Conservation (phyloP, 108 stramenopile species). For the Epipyxis sp. region DNA sequence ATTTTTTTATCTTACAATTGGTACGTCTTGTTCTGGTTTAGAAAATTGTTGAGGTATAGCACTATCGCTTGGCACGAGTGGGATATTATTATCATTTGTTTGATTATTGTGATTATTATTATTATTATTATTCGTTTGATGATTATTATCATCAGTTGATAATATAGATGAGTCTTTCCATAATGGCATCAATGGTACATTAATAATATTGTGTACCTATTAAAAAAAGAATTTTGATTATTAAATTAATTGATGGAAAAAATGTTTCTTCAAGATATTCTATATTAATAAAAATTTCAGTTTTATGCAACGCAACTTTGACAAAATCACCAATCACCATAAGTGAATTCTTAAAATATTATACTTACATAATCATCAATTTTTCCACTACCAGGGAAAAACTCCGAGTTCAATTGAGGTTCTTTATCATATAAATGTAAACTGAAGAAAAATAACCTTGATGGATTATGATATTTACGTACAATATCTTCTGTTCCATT, state of each 20-base stretch:
- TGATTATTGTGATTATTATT: neutral
- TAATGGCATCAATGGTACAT: slow-evolving; percentile 83
- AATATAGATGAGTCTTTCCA: slow-evolving; percentile 53
- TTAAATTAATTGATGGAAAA: too few species aligned
- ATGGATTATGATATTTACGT: slow-evolving; percentile 72
- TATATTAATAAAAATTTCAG: too few species aligned
- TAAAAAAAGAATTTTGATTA: too few species aligned
- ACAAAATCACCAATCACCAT: neutral
- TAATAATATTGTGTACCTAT: slow-evolving; percentile 82
- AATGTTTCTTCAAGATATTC: too few species aligned
- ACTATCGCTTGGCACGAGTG: too few species aligned
- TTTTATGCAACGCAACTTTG: too few species aligned
- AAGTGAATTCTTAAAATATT: neutral
- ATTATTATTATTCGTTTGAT: neutral
- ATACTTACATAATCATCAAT: slow-evolving; percentile 63
- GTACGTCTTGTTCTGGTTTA: too few species aligned
- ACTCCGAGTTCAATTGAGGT: slow-evolving; percentile 72
- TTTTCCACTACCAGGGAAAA: slow-evolving; percentile 88
- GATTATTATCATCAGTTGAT: neutral
- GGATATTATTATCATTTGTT: too few species aligned
- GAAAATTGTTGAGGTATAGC: too few species aligned
- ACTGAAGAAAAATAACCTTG: slow-evolving; percentile 80
- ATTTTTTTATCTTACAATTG: too few species aligned
- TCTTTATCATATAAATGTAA: slow-evolving; percentile 85
- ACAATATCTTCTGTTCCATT: slow-evolving; percentile 98